Conservation (phyloP, 176 grass and related monocot genomes). For the Dactylis glomerata region DNA sequence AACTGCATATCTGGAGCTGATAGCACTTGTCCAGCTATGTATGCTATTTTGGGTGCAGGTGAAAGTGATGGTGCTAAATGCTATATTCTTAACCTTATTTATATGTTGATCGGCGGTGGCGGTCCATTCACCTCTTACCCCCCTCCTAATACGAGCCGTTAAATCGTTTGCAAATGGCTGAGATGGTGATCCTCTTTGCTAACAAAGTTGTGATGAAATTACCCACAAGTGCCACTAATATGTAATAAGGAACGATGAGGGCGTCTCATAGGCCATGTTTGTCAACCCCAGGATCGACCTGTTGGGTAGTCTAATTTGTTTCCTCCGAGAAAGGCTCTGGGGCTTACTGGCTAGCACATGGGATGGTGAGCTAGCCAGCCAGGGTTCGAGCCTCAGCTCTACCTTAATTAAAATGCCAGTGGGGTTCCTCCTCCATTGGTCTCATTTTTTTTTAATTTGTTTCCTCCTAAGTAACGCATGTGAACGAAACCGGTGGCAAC, state of each 20-base stretch:
- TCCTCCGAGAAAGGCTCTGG: no score
- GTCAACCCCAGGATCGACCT: neutral
- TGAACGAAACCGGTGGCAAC: neutral
- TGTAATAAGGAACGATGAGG: neutral
- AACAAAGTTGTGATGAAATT: constrained; percentile 1
- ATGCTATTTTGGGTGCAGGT: constrained; percentile 5
- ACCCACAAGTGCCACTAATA: neutral
- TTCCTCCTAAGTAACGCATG: neutral
- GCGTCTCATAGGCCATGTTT: neutral
- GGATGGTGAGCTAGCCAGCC: no score
- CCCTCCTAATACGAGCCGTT: neutral
- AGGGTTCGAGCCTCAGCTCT: no score
- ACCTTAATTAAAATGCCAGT: no score
- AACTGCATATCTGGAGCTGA: constrained; percentile 2
- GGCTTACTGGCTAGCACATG: no score
- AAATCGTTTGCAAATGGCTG: neutral
- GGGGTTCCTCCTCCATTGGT: no score
- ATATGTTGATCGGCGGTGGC: neutral
- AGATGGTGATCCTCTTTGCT: neutral
- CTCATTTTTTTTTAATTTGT: no score
- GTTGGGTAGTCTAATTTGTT: neutral
- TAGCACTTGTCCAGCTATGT: neutral
- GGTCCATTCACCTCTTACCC: neutral
- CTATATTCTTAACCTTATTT: constrained; percentile 3
- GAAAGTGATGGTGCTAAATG: neutral